Percentiles rank a stretch among this genome's conserved stretches.
Conservation (phyloP, 2,329 filamentous ascomycete species). For the Alternaria viburni region DNA sequence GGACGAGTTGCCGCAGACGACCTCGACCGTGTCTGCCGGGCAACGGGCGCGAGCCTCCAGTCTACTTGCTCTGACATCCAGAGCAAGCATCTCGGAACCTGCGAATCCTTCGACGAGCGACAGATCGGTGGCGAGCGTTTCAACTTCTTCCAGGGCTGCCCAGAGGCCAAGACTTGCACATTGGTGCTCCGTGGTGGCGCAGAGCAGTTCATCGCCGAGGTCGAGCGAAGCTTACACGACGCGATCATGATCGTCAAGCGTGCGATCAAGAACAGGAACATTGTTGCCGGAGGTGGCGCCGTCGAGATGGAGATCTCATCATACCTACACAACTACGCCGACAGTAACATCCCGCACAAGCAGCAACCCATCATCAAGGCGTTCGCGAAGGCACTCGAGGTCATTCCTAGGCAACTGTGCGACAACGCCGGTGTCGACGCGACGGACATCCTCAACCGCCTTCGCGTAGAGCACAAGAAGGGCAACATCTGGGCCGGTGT, state of each 20-base stretch:
- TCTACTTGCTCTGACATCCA: constrained; percentile 97
- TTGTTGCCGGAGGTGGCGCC: constrained; percentile 94
- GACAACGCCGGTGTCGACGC: constrained; percentile 99
- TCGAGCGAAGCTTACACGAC: constrained; percentile 96
- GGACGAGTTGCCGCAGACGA: constrained; percentile 90
- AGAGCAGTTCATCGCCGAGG: constrained; percentile 98
- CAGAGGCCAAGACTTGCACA: constrained; percentile 95
- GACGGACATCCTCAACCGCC: constrained; percentile 94
- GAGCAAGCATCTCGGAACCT: constrained; percentile 85
- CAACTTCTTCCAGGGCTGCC: constrained; percentile 98
- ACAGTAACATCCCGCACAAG: constrained; percentile 91
- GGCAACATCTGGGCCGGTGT: constrained; percentile 94
- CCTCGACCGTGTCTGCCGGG: constrained; percentile 94
- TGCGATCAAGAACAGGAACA: constrained; percentile 90
- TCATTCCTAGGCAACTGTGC: constrained; percentile 95
- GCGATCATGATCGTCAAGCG: constrained; percentile 99
- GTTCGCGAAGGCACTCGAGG: constrained; percentile 95
- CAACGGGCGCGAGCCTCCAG: constrained; percentile 89
- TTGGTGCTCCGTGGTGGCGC: constrained; percentile 92
- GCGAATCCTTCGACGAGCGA: constrained; percentile 89
- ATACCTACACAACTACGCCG: constrained; percentile 90
- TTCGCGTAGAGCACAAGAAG: constrained; percentile 95
- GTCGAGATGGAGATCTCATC: constrained; percentile 96
- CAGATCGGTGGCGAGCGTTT: constrained; percentile 97
- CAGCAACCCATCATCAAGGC: constrained; percentile 98